These are phyloP conservation scores for Lactifluus piperatus DNA, from an alignment of 768 basidiomycete genomes.

Conservation along the genomic window DNA sequence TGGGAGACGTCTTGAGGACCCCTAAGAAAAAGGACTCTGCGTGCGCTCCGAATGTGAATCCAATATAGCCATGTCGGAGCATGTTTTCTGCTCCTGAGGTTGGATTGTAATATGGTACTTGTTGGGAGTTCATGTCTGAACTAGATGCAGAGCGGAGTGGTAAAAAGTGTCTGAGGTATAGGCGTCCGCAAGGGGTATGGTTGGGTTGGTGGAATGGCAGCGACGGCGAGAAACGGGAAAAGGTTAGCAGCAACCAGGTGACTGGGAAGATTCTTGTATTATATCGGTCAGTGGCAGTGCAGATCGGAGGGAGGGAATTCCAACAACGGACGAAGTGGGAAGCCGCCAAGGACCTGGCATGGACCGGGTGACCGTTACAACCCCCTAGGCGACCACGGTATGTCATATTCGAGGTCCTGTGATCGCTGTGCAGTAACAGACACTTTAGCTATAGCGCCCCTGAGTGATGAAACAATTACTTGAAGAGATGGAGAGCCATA, in stretches of 20 bases:
- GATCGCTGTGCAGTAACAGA: constrained; percentile 1
- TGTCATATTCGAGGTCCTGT: neutral
- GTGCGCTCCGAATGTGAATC: constrained; percentile 1
- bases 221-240: neutral
- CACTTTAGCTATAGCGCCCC: neutral
- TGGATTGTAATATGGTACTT: neutral
- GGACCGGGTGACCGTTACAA: neutral
- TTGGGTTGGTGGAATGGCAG: neutral
- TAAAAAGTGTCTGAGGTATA: neutral
- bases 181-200: neutral
- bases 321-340: neutral
- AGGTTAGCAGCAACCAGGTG: neutral
- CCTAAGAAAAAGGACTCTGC: constrained; percentile 7
- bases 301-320: neutral
- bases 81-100: constrained; percentile 11
- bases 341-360: neutral
- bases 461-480: constrained; percentile 7
- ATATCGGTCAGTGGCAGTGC: constrained; percentile 1
- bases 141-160: too few species aligned
- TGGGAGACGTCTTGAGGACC: constrained; percentile 8
- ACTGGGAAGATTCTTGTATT: neutral
- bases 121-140: neutral
- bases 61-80: constrained; percentile 11
- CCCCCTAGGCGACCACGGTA: constrained; percentile 5
- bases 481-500: neutral